Evolutionary conservation across 306 rosid species (phyloP), one percentile per base, ranked within the genome.

Genomic region (Vigna hirtella): DNA sequence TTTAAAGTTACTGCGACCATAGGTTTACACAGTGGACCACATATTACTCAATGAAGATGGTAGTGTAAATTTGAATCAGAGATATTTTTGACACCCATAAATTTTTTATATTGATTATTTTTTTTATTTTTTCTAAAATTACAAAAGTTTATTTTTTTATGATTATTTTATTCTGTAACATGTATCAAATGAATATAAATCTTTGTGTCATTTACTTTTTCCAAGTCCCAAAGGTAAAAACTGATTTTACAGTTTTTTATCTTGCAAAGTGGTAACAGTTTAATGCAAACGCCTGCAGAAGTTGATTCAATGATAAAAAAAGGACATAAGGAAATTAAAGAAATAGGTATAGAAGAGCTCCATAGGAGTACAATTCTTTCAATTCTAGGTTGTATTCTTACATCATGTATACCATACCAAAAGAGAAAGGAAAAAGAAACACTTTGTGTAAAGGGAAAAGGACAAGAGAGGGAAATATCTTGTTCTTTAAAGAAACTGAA

Each of bases 381-480:
- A 30, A 30, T 30, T 43, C 34, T 68, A 48, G 74, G 63, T 77
- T 30, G 68, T 51, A 78, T 58, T 16, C 75, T 55, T 71, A 71
- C 78, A 65, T 77, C 78, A 76, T 82, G 63, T 43, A 61, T 62
- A 74, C 68, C 12, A 58, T 52, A 61, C 70, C 55, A 48, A 76
- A 77, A 62, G 70, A 43, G 49, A 73, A 73, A 64, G 49, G 30
- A 15, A 81, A 77, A 70, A 77, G 40, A 61, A 81, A 77, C 70
- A 66, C 68, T 43, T 67, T 78, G 81, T 77, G 61, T 34, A 72
- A 80, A 69, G 40, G 66, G 80, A 84, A 84, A 77, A 79, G 72
- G 84, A 85, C 80, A 79, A 47, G 47, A 73, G 80, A 68, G 84
- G 73, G 70, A 49, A 66, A 78, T 61, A 79, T 79, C 42, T 70